A percentile compares a stretch with the other conserved stretches of the same genome.
Evolutionary conservation across 768 basidiomycete species (phyloP).

Genomic region (Hericium erinaceus): DNA sequence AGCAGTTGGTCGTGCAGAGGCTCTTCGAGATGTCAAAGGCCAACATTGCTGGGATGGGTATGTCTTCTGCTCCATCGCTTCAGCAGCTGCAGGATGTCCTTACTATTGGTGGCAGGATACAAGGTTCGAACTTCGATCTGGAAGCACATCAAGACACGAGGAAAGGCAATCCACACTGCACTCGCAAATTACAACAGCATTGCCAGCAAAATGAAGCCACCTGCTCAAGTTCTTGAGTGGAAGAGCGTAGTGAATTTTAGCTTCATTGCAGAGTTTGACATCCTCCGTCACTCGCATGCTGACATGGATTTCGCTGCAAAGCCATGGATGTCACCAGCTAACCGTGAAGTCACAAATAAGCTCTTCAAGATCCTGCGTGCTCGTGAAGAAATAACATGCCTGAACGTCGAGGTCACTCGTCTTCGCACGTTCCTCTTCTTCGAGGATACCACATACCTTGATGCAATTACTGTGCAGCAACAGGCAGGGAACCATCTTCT

Average conservation of each 20-base stretch:
- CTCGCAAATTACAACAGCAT: not conserved
- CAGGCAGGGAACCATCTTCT: too few species aligned
- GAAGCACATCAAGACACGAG: not conserved
- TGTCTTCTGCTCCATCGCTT: not conserved
- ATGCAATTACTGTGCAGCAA: too few species aligned
- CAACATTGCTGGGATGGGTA: not conserved
- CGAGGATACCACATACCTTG: not conserved
- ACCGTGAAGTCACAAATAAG: not conserved
- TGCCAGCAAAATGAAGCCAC: not conserved
- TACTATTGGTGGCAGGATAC: not conserved
- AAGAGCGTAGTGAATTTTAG: not conserved
- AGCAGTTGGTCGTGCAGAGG: not conserved
- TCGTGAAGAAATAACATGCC: not conserved
- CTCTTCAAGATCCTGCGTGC: not conserved
- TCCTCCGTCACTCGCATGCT: not conserved
- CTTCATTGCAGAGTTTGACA: not conserved
- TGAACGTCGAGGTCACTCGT: not conserved
- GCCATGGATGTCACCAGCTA: too few species aligned
- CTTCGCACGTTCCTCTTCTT: not conserved
- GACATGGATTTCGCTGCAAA: not conserved
- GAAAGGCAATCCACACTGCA: not conserved
- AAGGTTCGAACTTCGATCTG: constrained; percentile 1
- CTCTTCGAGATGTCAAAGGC: not conserved
- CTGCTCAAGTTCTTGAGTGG: not conserved
- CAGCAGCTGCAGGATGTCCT: too few species aligned